A percentile compares a stretch with the other conserved stretches of the same genome.
Conservation (phyloP, 768 basidiomycete genomes). For the Scleroderma citrinum region DNA sequence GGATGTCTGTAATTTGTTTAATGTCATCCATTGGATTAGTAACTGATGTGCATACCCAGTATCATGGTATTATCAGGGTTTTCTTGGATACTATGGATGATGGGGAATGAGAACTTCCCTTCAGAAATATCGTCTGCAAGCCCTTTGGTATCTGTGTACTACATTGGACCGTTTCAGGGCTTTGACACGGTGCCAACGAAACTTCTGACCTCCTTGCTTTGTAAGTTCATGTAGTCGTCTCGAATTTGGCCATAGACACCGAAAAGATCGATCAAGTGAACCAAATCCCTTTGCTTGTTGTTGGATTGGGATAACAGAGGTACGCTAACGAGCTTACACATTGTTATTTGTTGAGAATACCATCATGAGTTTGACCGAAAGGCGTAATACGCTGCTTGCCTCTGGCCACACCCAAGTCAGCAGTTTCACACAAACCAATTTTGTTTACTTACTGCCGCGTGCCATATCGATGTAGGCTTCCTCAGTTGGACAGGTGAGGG, state of each 20-base stretch:
- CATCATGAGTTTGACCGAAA: constrained; percentile 95
- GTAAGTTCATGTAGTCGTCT: constrained; percentile 89
- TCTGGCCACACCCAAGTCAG: constrained; percentile 39
- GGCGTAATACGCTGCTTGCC: constrained; percentile 84
- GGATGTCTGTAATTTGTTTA: constrained; percentile 51
- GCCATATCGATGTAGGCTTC: constrained; percentile 92
- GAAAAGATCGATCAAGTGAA: constrained; percentile 82
- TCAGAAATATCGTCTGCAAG: constrained; percentile 91
- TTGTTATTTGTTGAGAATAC: constrained; percentile 56
- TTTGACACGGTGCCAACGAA: neutral
- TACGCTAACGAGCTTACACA: constrained; percentile 37
- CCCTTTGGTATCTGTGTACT: constrained; percentile 80
- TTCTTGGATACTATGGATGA: constrained; percentile 82
- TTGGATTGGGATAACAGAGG: neutral
- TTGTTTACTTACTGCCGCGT: constrained; percentile 73
- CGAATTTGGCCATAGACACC: constrained; percentile 88
- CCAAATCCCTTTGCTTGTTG: constrained; percentile 57
- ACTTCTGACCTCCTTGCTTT: constrained; percentile 59
- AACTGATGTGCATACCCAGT: constrained; percentile 49
- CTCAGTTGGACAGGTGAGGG: constrained; percentile 80
- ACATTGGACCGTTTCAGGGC: neutral
- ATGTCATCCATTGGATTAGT: neutral
- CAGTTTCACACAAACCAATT: neutral
- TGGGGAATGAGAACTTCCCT: constrained; percentile 92
- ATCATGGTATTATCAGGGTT: constrained; percentile 70